Percentiles rank a stretch among this genome's conserved stretches.
These are phyloP conservation scores for Tillandsia fasciculata DNA, from an alignment of 176 grass and related monocot genomes.

Conservation along the genomic window DNA sequence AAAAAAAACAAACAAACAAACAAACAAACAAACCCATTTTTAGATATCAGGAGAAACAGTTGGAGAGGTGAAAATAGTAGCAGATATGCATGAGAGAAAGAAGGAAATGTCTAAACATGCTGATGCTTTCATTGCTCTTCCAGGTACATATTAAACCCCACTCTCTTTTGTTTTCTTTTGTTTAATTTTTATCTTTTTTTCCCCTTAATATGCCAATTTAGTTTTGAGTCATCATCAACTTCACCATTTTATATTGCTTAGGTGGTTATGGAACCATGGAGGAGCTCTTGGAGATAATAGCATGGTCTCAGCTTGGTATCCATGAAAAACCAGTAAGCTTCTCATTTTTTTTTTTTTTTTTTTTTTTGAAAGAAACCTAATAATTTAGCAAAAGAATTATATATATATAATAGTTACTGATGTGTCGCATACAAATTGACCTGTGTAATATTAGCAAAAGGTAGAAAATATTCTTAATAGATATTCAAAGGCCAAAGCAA, in stretches of 20 bases:
- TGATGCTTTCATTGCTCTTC: constrained; percentile 64
- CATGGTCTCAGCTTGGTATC: constrained; percentile 90
- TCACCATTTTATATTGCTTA: constrained; percentile 14
- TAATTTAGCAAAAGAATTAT: neutral
- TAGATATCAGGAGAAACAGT: constrained; percentile 65
- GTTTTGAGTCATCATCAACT: neutral
- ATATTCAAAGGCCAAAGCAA: no score
- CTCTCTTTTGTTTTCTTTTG: neutral
- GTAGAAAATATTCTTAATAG: no score
- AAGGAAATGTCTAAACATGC: constrained; percentile 68
- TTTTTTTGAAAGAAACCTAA: neutral
- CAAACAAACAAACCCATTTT: neutral
- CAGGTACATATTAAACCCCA: constrained; percentile 21
- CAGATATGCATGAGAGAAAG: constrained; percentile 78
- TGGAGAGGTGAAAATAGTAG: constrained; percentile 55
- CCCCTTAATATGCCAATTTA: neutral
- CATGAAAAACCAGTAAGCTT: constrained; percentile 79
- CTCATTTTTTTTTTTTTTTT: constrained; percentile 28
- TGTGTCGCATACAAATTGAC: no score
- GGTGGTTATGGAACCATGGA: constrained; percentile 96
- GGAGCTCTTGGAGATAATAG: constrained; percentile 91
- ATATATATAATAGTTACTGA: no score
- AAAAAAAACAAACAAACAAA: no score
- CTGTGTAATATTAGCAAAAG: no score
- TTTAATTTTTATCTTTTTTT: neutral